Conservation (phyloP, 306 rosid species). For the Canavalia gladiata region DNA sequence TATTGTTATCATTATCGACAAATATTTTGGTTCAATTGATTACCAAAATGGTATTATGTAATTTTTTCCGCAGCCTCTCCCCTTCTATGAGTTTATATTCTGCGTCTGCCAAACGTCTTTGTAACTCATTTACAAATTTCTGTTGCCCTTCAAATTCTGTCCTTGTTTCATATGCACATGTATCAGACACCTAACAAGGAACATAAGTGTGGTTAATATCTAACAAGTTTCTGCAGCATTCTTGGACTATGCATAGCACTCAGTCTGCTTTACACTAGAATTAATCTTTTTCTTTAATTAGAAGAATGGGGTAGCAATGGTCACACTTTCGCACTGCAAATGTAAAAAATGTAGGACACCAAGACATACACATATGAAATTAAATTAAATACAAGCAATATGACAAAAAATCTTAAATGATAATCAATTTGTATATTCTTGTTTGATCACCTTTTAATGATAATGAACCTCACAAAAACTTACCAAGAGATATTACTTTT, state of each 20-base stretch:
- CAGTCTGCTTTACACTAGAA: not conserved
- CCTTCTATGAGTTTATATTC: slow-evolving; percentile 92
- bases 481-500: no score
- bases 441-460: no score
- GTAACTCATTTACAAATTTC: slow-evolving; percentile 69
- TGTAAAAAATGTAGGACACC: no score
- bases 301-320: not conserved
- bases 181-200: slow-evolving; percentile 70
- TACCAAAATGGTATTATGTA: slow-evolving; percentile 97
- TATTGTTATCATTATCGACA: not conserved
- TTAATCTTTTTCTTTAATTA: not conserved
- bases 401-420: no score
- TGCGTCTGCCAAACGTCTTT: slow-evolving; percentile 76
- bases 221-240: not conserved
- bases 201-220: slow-evolving; percentile 22
- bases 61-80: slow-evolving; percentile 86
- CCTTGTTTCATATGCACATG: slow-evolving; percentile 72
- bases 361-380: no score
- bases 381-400: no score
- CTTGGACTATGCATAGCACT: not conserved
- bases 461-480: no score
- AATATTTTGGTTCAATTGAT: slow-evolving; percentile 37
- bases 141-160: slow-evolving; percentile 84
- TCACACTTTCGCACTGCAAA: not conserved
- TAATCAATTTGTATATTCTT: no score